Percentiles rank a stretch among this genome's conserved stretches.
These are phyloP conservation scores for Bipolaris zeicola DNA, from an alignment of 2,329 filamentous ascomycete species.

Conservation along the genomic window DNA sequence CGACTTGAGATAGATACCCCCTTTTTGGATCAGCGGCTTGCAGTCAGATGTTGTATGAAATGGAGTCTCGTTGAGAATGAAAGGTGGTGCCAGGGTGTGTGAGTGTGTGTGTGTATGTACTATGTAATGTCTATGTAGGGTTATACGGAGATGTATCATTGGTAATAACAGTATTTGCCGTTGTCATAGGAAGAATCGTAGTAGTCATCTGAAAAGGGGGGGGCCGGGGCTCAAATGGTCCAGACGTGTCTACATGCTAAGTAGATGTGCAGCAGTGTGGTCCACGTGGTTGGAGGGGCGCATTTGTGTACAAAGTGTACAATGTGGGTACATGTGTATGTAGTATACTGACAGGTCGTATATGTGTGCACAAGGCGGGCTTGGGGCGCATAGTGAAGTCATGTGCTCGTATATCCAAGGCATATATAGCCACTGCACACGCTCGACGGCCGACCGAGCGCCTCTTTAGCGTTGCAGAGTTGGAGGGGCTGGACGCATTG, in stretches of 20 bases:
- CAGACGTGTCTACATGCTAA: too few species aligned
- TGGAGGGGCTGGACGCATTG: slow-evolving; percentile 9
- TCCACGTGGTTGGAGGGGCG: too few species aligned
- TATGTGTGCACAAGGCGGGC: not conserved
- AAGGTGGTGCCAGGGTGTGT: not conserved
- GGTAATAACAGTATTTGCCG: not conserved
- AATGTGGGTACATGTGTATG: too few species aligned
- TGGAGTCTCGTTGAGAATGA: slow-evolving; percentile 14
- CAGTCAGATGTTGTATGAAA: slow-evolving; percentile 20
- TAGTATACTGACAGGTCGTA: not conserved
- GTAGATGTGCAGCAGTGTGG: too few species aligned
- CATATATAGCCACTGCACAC: not conserved
- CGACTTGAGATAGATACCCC: slow-evolving; percentile 32
- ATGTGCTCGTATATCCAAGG: not conserved
- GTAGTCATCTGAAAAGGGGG: too few species aligned
- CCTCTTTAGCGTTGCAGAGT: not conserved
- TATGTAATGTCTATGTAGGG: slow-evolving; percentile 4
- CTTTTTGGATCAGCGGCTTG: slow-evolving; percentile 21
- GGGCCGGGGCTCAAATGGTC: too few species aligned
- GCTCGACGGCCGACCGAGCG: too few species aligned
- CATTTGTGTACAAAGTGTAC: too few species aligned
- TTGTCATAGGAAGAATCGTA: too few species aligned
- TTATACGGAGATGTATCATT: not conserved
- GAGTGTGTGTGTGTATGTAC: not conserved
- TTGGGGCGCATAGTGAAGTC: not conserved